phyloP scores from a whole-genome alignment of 176 grass and related monocot genomes.

The Dendrocalamus sinicus region DNA sequence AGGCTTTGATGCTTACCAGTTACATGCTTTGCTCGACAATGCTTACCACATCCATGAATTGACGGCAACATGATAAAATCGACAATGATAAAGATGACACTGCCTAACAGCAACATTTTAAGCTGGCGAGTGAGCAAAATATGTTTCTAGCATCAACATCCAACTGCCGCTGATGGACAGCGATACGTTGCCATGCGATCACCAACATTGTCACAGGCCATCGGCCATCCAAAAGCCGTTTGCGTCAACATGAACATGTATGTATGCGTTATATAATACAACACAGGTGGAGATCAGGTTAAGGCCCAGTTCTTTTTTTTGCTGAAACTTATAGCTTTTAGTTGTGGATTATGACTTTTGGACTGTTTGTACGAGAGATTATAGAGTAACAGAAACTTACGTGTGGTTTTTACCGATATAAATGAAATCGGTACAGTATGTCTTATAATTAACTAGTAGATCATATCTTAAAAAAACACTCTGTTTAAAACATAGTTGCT shows the following conservation, averaged over 20 bases:
- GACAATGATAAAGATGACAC: neutral
- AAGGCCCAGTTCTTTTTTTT: neutral
- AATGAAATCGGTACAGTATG: too few species aligned
- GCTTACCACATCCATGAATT: conserved; percentile 13
- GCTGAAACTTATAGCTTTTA: too few species aligned
- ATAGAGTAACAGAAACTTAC: too few species aligned
- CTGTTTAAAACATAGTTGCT: too few species aligned
- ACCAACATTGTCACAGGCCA: conserved; percentile 22
- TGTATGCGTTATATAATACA: neutral
- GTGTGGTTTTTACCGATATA: too few species aligned
- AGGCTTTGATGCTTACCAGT: too few species aligned
- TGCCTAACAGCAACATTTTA: conserved; percentile 13
- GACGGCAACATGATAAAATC: conserved; percentile 19
- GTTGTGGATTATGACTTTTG: too few species aligned
- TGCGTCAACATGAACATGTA: conserved; percentile 39
- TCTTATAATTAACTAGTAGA: too few species aligned
- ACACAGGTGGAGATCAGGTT: neutral
- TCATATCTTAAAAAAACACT: too few species aligned
- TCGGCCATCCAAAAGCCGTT: neutral
- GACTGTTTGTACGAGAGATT: too few species aligned
- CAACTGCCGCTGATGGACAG: neutral
- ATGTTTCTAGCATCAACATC: neutral
- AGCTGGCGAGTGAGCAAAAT: neutral
- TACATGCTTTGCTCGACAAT: neutral
- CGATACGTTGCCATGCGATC: neutral